These are phyloP conservation scores for Amphirosellinia nigrospora DNA, from an alignment of 495 filamentous ascomycete genomes.

Conservation along the genomic window DNA sequence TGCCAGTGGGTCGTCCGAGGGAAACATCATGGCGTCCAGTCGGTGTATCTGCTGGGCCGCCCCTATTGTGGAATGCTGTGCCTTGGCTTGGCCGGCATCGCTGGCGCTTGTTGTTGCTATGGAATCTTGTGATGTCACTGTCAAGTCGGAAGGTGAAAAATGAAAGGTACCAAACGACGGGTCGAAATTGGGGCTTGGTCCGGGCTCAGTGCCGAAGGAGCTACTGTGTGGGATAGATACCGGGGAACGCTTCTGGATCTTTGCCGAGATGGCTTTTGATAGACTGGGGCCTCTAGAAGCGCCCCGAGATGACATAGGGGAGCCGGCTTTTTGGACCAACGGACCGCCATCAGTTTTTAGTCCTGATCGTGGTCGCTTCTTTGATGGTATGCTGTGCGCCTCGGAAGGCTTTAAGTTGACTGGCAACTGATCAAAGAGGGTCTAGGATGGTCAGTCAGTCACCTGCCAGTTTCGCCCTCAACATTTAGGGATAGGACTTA, in stretches of 20 bases:
- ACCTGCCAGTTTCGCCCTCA: neutral
- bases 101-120: conserved; percentile 34
- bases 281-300: conserved; percentile 53
- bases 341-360: conserved; percentile 42
- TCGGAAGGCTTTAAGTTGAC: conserved; percentile 62
- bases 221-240: conserved; percentile 38
- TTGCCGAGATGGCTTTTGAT: conserved; percentile 33
- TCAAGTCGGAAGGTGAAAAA: conserved; percentile 36
- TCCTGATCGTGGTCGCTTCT: conserved; percentile 64
- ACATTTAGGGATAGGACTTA: conserved; percentile 42
- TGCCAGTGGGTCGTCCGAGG: conserved; percentile 85
- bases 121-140: conserved; percentile 41
- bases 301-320: conserved; percentile 52
- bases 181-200: conserved; percentile 35
- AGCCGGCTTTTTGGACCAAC: conserved; percentile 27
- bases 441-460: conserved; percentile 48
- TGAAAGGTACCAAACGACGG: conserved; percentile 33
- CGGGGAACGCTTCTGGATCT: conserved; percentile 34
- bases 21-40: conserved; percentile 90
- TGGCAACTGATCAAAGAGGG: conserved; percentile 82
- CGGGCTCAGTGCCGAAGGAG: conserved; percentile 41
- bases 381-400: conserved; percentile 47
- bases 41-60: conserved; percentile 65
- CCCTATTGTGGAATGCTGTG: conserved; percentile 41
- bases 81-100: conserved; percentile 39